Evolutionary conservation across 1,284 basidiomycete genomes (phyloP).

Genomic region (Boletellus dicymbophilus): DNA sequence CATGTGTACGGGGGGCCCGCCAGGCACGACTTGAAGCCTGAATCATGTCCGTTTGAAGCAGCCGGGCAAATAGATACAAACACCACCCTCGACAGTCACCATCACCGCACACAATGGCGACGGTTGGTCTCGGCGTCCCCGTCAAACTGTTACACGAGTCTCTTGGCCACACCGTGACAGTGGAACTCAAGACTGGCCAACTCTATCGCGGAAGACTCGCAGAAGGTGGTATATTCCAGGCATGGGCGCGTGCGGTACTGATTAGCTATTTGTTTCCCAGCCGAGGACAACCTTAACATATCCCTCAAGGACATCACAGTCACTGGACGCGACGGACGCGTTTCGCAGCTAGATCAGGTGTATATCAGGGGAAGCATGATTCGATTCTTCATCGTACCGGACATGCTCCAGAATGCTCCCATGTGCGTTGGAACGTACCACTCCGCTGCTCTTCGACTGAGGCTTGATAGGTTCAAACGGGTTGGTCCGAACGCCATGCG

Average conservation of each 20-base stretch:
- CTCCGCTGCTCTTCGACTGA: conserved; percentile 10
- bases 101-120: conserved; percentile 27
- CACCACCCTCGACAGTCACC: conserved; percentile 4
- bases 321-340: conserved; percentile 96
- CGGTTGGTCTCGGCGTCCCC: conserved; percentile 79
- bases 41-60: neutral
- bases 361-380: conserved; percentile 99
- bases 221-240: conserved; percentile 62
- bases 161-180: conserved; percentile 95
- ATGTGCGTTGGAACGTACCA: conserved; percentile 67
- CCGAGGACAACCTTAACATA: conserved; percentile 98
- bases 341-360: conserved; percentile 99
- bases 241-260: conserved; percentile 15
- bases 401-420: conserved; percentile 98
- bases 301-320: conserved; percentile 97
- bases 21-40: too few relatives aligned
- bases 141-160: conserved; percentile 94
- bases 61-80: conserved; percentile 27
- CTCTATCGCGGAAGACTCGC: conserved; percentile 97
- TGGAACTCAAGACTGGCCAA: conserved; percentile 97
- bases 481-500: conserved; percentile 99
- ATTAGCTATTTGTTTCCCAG: conserved; percentile 47
- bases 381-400: conserved; percentile 98
- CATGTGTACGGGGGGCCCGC: too few relatives aligned
- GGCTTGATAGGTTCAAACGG: conserved; percentile 88